phyloP scores from a whole-genome alignment of 148 eudicot species.

The Salicornia ramosissima region DNA sequence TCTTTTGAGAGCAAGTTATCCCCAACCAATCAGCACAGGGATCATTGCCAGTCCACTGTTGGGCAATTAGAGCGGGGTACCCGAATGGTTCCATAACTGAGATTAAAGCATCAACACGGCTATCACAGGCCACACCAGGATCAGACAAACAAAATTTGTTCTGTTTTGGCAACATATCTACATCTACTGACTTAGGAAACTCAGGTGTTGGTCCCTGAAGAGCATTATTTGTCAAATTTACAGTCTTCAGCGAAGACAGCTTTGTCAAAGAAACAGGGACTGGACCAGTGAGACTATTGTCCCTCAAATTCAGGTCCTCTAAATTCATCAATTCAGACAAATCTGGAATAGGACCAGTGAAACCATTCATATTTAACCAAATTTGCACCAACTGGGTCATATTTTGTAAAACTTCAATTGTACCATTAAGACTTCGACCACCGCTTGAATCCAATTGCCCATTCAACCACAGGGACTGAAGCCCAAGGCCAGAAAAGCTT shows the following conservation, averaged over 20 bases:
- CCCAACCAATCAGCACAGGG: slow-evolving; percentile 61
- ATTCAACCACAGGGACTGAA: slow-evolving; percentile 70
- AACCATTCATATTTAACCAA: slow-evolving; percentile 61
- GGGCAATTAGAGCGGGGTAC: slow-evolving; percentile 56
- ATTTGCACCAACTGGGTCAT: slow-evolving; percentile 61
- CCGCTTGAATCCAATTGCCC: slow-evolving; percentile 46
- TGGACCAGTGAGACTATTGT: slow-evolving; percentile 63
- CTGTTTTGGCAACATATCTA: slow-evolving; percentile 30
- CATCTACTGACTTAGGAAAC: slow-evolving; percentile 36
- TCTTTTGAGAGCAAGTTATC: slow-evolving; percentile 43
- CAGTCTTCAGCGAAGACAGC: slow-evolving; percentile 31
- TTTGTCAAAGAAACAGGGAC: slow-evolving; percentile 50
- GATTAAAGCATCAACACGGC: slow-evolving; percentile 47
- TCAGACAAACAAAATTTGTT: slow-evolving; percentile 61
- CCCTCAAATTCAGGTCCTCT: slow-evolving; percentile 57
- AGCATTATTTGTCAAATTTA: slow-evolving; percentile 61
- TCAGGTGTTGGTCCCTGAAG: slow-evolving; percentile 69
- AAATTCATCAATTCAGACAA: slow-evolving; percentile 37
- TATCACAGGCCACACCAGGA: slow-evolving; percentile 56
- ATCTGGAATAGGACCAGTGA: slow-evolving; percentile 84
- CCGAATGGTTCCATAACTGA: slow-evolving; percentile 46
- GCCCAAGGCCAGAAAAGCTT: slow-evolving; percentile 42
- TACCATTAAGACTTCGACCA: slow-evolving; percentile 42
- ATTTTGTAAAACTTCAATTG: slow-evolving; percentile 52
- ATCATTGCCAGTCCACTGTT: slow-evolving; percentile 64